Base-by-base conservation (phyloP, 1,284 basidiomycete genomes). In the Moesziomyces sp. region DNA sequence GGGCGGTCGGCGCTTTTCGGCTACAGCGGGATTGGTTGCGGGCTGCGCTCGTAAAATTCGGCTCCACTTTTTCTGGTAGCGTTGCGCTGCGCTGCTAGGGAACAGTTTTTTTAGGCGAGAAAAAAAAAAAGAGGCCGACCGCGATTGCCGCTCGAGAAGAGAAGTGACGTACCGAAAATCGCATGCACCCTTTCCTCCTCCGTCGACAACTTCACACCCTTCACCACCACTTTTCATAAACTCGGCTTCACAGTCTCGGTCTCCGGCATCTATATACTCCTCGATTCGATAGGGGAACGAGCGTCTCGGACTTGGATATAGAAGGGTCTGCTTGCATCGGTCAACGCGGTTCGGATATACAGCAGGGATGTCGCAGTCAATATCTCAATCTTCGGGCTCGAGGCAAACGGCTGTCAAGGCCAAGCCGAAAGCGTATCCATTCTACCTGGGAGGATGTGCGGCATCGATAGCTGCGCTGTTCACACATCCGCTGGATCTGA, bases 401-500 rank as follows among this genome's bases (percentile, higher is more conserved):
- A 28, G 43, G 38, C 58, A 4, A 61, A 50, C 21, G 21, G 21
- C 21, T 21, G 21, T 21, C 24, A 48, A 28, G 43, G 5, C 58
- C 5, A 61, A 50, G 49, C 46, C 64, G 5, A 59, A 53, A 46
- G 60, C 58, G 16, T 82, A 82, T 55, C 81, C 81, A 10, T 83
- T 82, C 62, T 83, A 73, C 60, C 76, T 84, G 3, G 82, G 81
- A 24, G 83, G 83, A 9, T 57, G 65, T 1, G 77, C 83, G 6
- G 81, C 83, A 1, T 79, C 76, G 16, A 68, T 83, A 46, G 80
- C 83, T 6, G 81, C 83, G 11, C 68, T 67, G 43, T 79, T 74
- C 53, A 85, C 84, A 5, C 84, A 85, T 52, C 84, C 84, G 1
- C 78, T 85, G 40, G 84, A 85, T 50, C 66, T 84, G 5, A 68